Evolutionary conservation across 228 moss, liverwort and hornwort genomes (phyloP).

Genomic region (Sphagnum magellanicum): DNA sequence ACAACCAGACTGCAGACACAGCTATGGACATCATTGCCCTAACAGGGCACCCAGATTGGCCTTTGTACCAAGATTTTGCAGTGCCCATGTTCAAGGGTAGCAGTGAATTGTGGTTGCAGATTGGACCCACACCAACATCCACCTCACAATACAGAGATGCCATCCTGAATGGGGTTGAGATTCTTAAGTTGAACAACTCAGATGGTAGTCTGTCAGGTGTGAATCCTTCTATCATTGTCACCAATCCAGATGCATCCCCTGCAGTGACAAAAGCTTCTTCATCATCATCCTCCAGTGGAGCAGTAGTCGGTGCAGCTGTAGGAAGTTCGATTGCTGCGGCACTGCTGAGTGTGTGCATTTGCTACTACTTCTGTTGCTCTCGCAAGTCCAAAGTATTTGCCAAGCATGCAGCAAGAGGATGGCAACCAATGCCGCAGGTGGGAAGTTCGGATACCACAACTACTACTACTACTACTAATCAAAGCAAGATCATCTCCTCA

Average conservation of each 20-base stretch:
- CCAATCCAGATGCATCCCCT: not conserved
- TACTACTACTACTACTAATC: too few relatives aligned
- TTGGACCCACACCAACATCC: conserved; percentile 30
- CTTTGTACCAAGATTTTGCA: conserved; percentile 25
- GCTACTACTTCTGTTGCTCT: conserved; percentile 21
- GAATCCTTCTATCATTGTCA: conserved; percentile 2
- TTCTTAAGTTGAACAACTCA: conserved; percentile 73
- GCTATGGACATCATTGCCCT: conserved; percentile 5
- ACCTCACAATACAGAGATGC: conserved; percentile 18
- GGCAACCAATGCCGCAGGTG: conserved; percentile 72
- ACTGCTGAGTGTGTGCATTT: conserved; percentile 13
- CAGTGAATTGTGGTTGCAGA: conserved; percentile 37
- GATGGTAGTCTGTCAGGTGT: conserved; percentile 21
- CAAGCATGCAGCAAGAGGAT: conserved; percentile 39
- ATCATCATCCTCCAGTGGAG: conserved; percentile 14
- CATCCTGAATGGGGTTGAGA: conserved; percentile 78
- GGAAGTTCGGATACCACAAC: conserved; percentile 29
- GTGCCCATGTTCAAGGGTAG: conserved; percentile 20
- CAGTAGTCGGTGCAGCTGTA: conserved; percentile 59
- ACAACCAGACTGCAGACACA: conserved; percentile 36
- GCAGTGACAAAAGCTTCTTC: not conserved
- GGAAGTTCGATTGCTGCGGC: conserved; percentile 40
- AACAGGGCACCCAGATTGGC: conserved; percentile 5
- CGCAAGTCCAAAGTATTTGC: conserved; percentile 13
- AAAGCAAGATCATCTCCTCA: conserved; percentile 62